Base-by-base conservation (phyloP, 116 monocot genomes). In the Phalaenopsis hybrid region DNA sequence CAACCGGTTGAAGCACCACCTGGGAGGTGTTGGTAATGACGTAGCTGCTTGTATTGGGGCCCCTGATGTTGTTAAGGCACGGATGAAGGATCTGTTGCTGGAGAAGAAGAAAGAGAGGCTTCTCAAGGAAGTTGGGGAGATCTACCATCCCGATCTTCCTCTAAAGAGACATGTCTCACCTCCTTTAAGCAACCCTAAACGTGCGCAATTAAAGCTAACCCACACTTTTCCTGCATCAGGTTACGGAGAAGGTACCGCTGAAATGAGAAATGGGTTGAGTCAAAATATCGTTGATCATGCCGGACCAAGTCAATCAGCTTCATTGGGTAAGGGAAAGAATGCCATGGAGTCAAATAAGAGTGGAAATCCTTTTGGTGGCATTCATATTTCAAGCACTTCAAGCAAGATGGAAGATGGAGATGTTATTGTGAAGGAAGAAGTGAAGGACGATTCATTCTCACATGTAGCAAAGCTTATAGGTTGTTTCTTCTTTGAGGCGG, bases 1-100 rank as follows among this genome's bases (percentile, higher is more conserved):
- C 79, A 86, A 86, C 75, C 86, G 91, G 18, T 86, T 94, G 16
- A 88, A 88, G 80, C 91, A 89, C 75, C 94, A 94, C 45, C 79
- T 94, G 70, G 89, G 80, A 59, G 90, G 79, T 10, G 37, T 90
- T 17, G 89, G 90, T 12, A 86, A 34, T 55, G 87, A 92, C 68
- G 88, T 92, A 12, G 46, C 79, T 8, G 55, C 79, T 43, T 92
- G 92, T 80, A 65, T 28, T 63, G 52, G 52, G 25, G 94, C 79
- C 21, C 90, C 90, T 9, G 81, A 68, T 70, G 81, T 79, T 52
- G 51, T 94, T 31, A 88, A 88, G 49, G 46, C 20, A 8, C 13
- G 15, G 20, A 85, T 94, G 85, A 88, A 81, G 80, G 37, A 44
- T 76, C 45, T 57, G 8, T 51, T 91, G 45, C 79, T 91, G 9